phyloP scores from a whole-genome alignment of 495 filamentous ascomycete species.

The Usnea hakonensis region DNA sequence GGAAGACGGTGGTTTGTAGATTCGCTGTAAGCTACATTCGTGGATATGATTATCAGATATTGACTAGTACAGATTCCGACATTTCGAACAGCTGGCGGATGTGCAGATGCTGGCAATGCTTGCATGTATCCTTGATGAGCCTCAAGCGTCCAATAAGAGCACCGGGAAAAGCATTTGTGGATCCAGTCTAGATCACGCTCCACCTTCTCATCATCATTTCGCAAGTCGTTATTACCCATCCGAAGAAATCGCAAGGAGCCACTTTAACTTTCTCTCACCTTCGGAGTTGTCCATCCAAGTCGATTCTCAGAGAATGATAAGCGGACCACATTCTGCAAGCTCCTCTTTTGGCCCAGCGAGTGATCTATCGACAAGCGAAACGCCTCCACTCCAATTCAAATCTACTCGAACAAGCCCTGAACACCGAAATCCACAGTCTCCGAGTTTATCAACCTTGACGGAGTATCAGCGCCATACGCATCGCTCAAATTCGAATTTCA shows the following conservation, averaged over 20 bases:
- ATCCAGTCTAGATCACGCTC: background rate
- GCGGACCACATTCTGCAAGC: slow-evolving; percentile 16
- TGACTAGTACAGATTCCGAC: slow-evolving; percentile 46
- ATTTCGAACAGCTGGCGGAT: slow-evolving; percentile 74
- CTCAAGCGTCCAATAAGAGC: background rate
- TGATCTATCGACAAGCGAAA: slow-evolving; percentile 53
- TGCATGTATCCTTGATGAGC: slow-evolving; percentile 75
- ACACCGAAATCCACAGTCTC: slow-evolving; percentile 35
- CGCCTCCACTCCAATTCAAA: slow-evolving; percentile 45
- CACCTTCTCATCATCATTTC: slow-evolving; percentile 30
- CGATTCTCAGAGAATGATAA: slow-evolving; percentile 9
- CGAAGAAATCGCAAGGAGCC: slow-evolving; percentile 50
- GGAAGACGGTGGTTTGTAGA: slow-evolving; percentile 65
- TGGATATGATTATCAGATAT: slow-evolving; percentile 14
- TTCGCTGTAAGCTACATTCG: slow-evolving; percentile 25
- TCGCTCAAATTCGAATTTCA: slow-evolving; percentile 49
- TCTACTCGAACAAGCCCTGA: slow-evolving; percentile 20
- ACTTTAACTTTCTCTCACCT: slow-evolving; percentile 22
- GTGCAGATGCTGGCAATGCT: slow-evolving; percentile 95
- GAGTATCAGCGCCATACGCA: slow-evolving; percentile 44
- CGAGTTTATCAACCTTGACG: slow-evolving; percentile 66
- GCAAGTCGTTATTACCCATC: slow-evolving; percentile 63
- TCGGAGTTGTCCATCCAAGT: slow-evolving; percentile 5
- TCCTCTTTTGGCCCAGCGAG: slow-evolving; percentile 18
- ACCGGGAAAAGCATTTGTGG: background rate